These are phyloP conservation scores for Fusarium sp. DNA, from an alignment of 2,329 filamentous ascomycete genomes.

Conservation along the genomic window DNA sequence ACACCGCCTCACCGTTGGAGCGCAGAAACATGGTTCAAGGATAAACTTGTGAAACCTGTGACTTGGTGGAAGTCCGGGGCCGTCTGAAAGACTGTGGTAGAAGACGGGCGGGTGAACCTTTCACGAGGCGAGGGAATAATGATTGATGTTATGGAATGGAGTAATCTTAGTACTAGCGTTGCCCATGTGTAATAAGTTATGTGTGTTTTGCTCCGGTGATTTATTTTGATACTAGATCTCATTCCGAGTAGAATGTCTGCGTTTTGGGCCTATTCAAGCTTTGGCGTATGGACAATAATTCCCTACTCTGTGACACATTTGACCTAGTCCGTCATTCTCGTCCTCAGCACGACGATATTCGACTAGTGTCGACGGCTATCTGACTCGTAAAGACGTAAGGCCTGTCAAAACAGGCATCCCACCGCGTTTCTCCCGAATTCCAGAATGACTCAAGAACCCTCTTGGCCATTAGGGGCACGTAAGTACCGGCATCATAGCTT, in stretches of 20 bases:
- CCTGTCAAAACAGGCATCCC: not conserved
- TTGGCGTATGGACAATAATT: too few species aligned
- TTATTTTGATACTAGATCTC: too few species aligned
- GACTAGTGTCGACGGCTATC: not conserved
- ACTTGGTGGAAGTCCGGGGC: not conserved
- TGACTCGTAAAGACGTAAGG: not conserved
- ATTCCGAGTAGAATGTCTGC: too few species aligned
- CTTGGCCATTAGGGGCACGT: not conserved
- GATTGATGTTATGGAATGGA: too few species aligned
- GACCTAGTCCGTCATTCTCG: too few species aligned
- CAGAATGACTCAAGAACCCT: not conserved
- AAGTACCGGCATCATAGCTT: not conserved
- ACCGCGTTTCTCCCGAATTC: not conserved
- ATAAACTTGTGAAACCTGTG: not conserved
- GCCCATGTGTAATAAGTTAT: too few species aligned
- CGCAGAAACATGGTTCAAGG: not conserved
- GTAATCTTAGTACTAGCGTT: too few species aligned
- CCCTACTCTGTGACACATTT: too few species aligned
- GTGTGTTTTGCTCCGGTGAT: too few species aligned
- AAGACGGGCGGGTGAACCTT: not conserved
- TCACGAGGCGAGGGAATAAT: too few species aligned
- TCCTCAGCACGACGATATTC: not conserved
- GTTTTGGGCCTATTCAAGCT: too few species aligned
- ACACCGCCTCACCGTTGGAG: not conserved
- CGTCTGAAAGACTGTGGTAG: not conserved